Evolutionary conservation across 164 flowering plant genomes (phyloP).

Genomic region (Sedum album): DNA sequence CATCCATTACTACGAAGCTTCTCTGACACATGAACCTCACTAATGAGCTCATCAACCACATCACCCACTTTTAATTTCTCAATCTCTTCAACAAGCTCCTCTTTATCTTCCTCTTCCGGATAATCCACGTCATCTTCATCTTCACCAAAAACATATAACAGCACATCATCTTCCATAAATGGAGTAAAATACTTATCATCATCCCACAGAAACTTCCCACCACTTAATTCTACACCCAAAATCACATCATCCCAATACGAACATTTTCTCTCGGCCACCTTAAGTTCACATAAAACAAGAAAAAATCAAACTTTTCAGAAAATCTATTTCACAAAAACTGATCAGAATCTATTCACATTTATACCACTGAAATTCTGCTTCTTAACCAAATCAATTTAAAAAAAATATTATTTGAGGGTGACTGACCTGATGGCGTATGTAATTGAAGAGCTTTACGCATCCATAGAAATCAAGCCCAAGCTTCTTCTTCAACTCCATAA

Average conservation of each 20-base stretch:
- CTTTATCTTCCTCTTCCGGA: constrained; percentile 23
- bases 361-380: no score
- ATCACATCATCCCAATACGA: constrained; percentile 51
- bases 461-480: constrained; percentile 64
- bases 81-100: constrained; percentile 19
- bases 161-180: constrained; percentile 62
- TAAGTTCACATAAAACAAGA: constrained; percentile 12
- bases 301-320: no score
- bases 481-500: constrained; percentile 29
- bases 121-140: constrained; percentile 59
- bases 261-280: constrained; percentile 67
- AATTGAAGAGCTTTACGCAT: constrained; percentile 84
- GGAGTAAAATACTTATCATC: constrained; percentile 65
- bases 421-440: constrained; percentile 67
- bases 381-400: no score
- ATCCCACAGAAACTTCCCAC: constrained; percentile 33
- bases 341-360: no score
- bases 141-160: constrained; percentile 61
- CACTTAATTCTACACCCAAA: constrained; percentile 20
- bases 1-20: not conserved
- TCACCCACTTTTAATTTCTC: constrained; percentile 23
- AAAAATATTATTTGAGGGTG: no score
- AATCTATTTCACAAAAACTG: no score
- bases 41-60: constrained; percentile 23
- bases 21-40: constrained; percentile 7